Evolutionary conservation across 345 rosid genomes (phyloP), one percentile per base, ranked within the genome.

Genomic region (Salix udensis): DNA sequence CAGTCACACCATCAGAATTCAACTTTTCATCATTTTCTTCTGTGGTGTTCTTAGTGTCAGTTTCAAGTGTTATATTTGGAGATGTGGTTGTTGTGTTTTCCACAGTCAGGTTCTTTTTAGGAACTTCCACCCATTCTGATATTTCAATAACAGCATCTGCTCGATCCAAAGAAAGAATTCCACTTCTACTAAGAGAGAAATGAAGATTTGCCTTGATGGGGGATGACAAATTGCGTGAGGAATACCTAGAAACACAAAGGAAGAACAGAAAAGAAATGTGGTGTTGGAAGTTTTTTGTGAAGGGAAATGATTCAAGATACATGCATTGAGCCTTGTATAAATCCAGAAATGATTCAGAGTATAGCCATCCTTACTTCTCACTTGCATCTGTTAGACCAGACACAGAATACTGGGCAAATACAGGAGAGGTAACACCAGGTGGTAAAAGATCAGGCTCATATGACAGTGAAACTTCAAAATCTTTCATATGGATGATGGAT

Each of bases 51-150:
- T 88, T 81, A 30, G 87, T 76, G 50, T 68, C 86, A 76, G 86
- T 74, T 82, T 89, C 92, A 78, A 81, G 75, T 67, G 97, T 81
- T 70, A 81, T 73, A 62, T 88, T 84, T 75, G 85, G 76, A 64
- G 96, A 81, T 77, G 94, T 60, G 74, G 86, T 81, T 31, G 92
- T 86, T 71, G 89, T 71, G 86, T 89, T 93, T 75, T 89, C 97
- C 64, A 87, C 16, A 4, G 91, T 89, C 70, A 86, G 77, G 68
- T 87, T 94, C 87, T 87, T 92, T 86, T 84, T 94, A 55, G 97
- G 97, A 74, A 96, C 96, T 74, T 96, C 98, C 72, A 94, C 95
- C 99, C 99, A 96, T 78, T 96, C 99, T 34, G 96, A 87, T 84
- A 94, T 85, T 83, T 96, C 98, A 84, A 96, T 75, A 62, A 90